These are phyloP conservation scores for Telfairia occidentalis DNA, from an alignment of 331 rosid species.

Conservation along the genomic window DNA sequence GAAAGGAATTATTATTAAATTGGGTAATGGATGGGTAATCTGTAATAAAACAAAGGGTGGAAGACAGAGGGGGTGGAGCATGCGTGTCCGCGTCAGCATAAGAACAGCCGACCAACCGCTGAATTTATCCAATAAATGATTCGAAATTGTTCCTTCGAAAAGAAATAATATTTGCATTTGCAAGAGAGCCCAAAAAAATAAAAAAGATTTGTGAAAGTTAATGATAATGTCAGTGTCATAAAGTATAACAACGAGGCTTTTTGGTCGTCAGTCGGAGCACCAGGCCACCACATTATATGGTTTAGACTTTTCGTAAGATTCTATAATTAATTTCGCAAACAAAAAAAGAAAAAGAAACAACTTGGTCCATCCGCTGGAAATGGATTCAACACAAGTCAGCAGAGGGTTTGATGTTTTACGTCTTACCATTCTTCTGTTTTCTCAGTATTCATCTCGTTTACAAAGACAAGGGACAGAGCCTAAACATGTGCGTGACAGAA, in stretches of 20 bases:
- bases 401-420: not conserved
- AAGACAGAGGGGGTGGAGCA: not conserved
- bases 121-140: conserved; percentile 11
- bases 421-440: not conserved
- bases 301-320: not conserved
- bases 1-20: not conserved
- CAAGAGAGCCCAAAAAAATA: not conserved
- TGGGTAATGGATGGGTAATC: not conserved
- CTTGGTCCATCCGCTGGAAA: not conserved
- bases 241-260: not conserved
- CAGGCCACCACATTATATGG: not conserved
- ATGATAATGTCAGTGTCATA: conserved; percentile 3
- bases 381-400: not conserved
- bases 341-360: not conserved
- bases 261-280: not conserved
- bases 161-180: not conserved
- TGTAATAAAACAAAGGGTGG: conserved; percentile 1
- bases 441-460: not conserved
- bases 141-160: not conserved
- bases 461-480: too few species aligned
- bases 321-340: not conserved
- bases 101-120: conserved; percentile 14
- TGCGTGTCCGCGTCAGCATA: conserved; percentile 15
- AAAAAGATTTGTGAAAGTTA: not conserved
- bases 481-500: not conserved